Evolutionary conservation across 129 eudicot genomes (phyloP), one percentile per base, ranked within the genome.

Genomic region (Artemisia tridentata): DNA sequence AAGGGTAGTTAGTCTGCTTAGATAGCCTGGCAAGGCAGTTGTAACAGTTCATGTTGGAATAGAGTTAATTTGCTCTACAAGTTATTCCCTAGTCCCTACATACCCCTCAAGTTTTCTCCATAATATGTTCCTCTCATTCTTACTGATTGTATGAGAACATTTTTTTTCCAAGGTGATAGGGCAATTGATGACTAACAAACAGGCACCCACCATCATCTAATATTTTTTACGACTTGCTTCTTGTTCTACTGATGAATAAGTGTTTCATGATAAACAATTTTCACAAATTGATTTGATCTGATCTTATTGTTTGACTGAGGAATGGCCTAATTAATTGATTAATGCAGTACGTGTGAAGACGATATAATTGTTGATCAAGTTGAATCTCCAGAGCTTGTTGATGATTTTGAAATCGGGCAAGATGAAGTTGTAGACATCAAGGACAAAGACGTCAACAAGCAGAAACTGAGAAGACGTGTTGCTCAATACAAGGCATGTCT

Each of bases 381-480:
- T 77, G 98, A 93, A 52, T 66, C 86, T 72, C 91, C 95, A 9
- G 98, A 93, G 77, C 82, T 93, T 21, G 63, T 93, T 68, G 98
- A 93, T 87, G 98, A 93, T 83, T 89, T 93, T 80, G 98, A 93
- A 75, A 78, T 93, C 29, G 98, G 88, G 50, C 98, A 87, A 80
- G 98, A 85, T 60, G 98, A 89, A 87, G 96, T 65, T 65, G 88
- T 89, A 10, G 98, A 93, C 79, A 93, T 93, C 21, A 93, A 89
- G 72, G 98, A 93, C 78, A 87, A 87, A 67, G 86, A 78, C 16
- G 88, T 79, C 77, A 89, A 93, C 75, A 87, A 85, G 79, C 90
- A 89, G 84, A 93, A 93, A 80, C 79, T 93, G 38, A 84, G 84
- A 72, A 84, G 96, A 59, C 98, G 98, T 52, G 72, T 82, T 78